phyloP scores from a whole-genome alignment of 805 yeast species.

The Candida golubevii region DNA sequence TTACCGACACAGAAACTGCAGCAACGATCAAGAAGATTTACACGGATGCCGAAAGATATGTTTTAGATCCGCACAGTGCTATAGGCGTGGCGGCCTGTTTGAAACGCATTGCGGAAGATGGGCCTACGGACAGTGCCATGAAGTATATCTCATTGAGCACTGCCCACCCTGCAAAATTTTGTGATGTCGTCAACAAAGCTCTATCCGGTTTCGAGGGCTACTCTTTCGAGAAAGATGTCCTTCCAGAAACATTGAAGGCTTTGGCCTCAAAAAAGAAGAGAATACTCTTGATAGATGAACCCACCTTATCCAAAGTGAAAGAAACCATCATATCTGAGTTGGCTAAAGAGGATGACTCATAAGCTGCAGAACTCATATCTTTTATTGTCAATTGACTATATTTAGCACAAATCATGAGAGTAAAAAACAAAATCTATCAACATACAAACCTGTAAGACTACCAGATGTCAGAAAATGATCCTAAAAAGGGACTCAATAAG shows the following conservation, averaged over 20 bases:
- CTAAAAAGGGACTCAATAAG: no score
- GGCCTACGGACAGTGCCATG: slow-evolving; percentile 35
- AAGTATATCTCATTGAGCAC: slow-evolving; percentile 80
- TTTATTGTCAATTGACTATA: no score
- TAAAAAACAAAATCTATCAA: no score
- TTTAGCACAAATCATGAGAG: no score
- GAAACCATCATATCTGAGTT: slow-evolving; percentile 70
- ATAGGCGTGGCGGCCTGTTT: slow-evolving; percentile 85
- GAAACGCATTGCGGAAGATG: slow-evolving; percentile 49
- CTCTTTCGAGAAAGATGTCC: slow-evolving; percentile 80
- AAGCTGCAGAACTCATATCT: no score
- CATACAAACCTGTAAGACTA: no score
- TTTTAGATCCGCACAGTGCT: slow-evolving; percentile 94
- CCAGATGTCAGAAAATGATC: no score
- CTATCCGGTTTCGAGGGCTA: slow-evolving; percentile 63
- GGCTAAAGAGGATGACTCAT: slow-evolving; percentile 13
- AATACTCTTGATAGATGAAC: slow-evolving; percentile 62
- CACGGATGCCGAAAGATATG: slow-evolving; percentile 60
- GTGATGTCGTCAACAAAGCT: slow-evolving; percentile 90
- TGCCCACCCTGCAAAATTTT: slow-evolving; percentile 98
- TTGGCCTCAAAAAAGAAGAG: slow-evolving; percentile 71
- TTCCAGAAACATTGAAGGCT: slow-evolving; percentile 81
- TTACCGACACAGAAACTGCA: slow-evolving; percentile 74
- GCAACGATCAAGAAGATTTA: slow-evolving; percentile 72
- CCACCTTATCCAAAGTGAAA: slow-evolving; percentile 74